Conservation (phyloP, 2,329 filamentous ascomycete genomes). For the Chaetomium sp. region DNA sequence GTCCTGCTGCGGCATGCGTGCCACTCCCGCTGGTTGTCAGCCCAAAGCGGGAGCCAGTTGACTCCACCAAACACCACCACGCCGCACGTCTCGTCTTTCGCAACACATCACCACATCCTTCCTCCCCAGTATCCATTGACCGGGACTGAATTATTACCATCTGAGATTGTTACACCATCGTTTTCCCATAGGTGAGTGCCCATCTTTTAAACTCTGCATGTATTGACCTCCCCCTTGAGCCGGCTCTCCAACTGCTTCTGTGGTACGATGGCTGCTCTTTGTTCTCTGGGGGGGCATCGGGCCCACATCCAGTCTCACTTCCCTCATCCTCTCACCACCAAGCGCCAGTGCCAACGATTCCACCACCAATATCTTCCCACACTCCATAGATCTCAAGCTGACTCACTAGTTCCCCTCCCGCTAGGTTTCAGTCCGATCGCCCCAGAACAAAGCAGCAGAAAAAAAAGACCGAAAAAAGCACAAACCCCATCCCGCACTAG, state of each 20-base stretch:
- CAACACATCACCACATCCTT: conserved; percentile 24
- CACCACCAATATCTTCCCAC: neutral
- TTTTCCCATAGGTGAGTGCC: conserved; percentile 15
- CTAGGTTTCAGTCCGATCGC: conserved; percentile 13
- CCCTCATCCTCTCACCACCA: neutral
- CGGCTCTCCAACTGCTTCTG: neutral
- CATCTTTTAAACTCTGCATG: neutral
- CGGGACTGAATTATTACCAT: conserved; percentile 19
- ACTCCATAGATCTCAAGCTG: conserved; percentile 4
- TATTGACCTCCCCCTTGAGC: neutral
- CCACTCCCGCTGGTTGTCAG: conserved; percentile 23
- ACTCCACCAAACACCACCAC: conserved; percentile 13
- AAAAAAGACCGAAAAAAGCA: conserved; percentile 14
- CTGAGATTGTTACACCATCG: conserved; percentile 17
- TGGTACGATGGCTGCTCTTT: neutral
- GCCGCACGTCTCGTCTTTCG: conserved; percentile 12
- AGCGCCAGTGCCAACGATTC: neutral
- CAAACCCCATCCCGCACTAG: conserved; percentile 12
- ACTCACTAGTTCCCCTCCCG: neutral
- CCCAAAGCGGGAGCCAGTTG: neutral
- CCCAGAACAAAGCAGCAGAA: neutral
- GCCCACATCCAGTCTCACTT: neutral
- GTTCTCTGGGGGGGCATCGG: neutral
- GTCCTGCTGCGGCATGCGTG: conserved; percentile 10
- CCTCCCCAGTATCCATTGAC: conserved; percentile 27